These are phyloP conservation scores for Pinus taeda DNA, from an alignment of 75 land plant genomes.

Conservation along the genomic window DNA sequence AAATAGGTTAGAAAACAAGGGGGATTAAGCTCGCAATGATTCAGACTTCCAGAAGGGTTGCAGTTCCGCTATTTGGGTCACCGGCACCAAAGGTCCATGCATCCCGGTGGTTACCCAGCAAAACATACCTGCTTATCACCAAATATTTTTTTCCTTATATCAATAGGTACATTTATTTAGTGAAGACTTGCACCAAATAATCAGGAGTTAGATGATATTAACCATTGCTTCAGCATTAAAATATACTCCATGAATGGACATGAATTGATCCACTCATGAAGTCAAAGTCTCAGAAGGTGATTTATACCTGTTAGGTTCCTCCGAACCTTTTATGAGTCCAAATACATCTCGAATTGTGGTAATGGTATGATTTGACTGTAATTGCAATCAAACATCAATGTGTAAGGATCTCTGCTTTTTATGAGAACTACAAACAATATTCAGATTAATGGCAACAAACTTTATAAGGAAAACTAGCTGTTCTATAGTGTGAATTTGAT, in stretches of 20 bases:
- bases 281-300: neutral
- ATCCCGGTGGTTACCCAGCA: conserved; percentile 73
- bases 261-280: neutral
- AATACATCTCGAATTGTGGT: conserved; percentile 69
- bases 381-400: neutral
- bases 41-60: conserved; percentile 53
- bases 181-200: too few relatives aligned
- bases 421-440: too few relatives aligned
- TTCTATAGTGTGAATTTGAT: too few relatives aligned
- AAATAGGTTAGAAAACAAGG: too few relatives aligned
- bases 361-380: conserved; percentile 61
- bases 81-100: conserved; percentile 76
- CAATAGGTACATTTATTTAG: too few relatives aligned
- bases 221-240: too few relatives aligned
- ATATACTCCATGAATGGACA: too few relatives aligned
- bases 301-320: conserved; percentile 84
- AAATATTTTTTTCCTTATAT: neutral
- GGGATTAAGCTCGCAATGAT: too few relatives aligned
- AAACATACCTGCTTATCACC: conserved; percentile 35
- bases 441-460: too few relatives aligned
- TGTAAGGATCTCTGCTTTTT: too few relatives aligned
- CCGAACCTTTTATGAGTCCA: conserved; percentile 67
- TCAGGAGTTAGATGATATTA: too few relatives aligned
- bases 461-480: too few relatives aligned
- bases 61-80: conserved; percentile 71